phyloP scores from a whole-genome alignment of 2,329 filamentous ascomycete genomes.

The Penicillium crustosum region DNA sequence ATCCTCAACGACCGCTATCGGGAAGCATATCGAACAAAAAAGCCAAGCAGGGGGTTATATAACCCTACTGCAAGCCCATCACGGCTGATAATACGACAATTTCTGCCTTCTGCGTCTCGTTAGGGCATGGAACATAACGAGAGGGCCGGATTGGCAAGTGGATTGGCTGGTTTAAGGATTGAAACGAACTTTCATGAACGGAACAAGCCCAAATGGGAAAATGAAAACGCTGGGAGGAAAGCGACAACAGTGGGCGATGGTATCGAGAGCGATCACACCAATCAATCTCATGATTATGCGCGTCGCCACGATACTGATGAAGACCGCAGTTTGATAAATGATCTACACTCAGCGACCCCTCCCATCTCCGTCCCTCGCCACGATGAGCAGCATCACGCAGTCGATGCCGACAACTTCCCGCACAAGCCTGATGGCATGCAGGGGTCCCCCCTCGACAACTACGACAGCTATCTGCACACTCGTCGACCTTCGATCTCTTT shows the following conservation, averaged over 20 bases:
- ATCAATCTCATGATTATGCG: conserved; percentile 36
- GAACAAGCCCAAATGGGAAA: conserved; percentile 27
- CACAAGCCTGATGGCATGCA: conserved; percentile 40
- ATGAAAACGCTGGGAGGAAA: conserved; percentile 26
- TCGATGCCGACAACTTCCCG: conserved; percentile 33
- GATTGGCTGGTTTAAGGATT: conserved; percentile 39
- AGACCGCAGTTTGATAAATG: conserved; percentile 40
- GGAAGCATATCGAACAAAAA: conserved; percentile 10
- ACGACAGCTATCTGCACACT: conserved; percentile 44
- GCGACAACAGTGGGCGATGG: conserved; percentile 32
- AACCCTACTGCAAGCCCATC: conserved; percentile 22
- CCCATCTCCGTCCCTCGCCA: conserved; percentile 48
- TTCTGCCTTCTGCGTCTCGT: conserved; percentile 20
- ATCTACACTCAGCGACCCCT: conserved; percentile 44
- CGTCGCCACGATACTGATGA: conserved; percentile 40
- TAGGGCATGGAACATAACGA: conserved; percentile 43
- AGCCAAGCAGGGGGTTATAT: conserved; percentile 20
- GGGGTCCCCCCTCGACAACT: conserved; percentile 44
- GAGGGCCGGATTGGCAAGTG: conserved; percentile 27
- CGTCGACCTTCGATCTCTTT: conserved; percentile 46
- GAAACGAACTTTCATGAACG: conserved; percentile 38
- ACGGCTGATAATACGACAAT: conserved; percentile 16
- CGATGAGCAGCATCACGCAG: conserved; percentile 32
- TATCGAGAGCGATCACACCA: conserved; percentile 41
- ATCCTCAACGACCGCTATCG: conserved; percentile 5